A percentile compares a stretch with the other conserved stretches of the same genome.
Conservation (phyloP, 768 basidiomycete genomes). For the Tricholoma bakamatsutake region DNA sequence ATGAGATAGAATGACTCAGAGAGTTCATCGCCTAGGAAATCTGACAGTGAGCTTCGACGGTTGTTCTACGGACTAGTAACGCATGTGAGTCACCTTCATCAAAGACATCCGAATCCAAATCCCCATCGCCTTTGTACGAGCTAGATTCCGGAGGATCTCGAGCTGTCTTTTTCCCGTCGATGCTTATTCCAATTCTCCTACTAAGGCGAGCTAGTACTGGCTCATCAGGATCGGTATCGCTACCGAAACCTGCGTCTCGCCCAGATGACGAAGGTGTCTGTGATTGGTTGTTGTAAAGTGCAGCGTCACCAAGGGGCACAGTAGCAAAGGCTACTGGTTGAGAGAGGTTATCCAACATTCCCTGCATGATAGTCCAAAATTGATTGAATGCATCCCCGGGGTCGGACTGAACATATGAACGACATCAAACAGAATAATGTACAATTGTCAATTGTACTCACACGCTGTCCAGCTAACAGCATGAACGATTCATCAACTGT, state of each 20-base stretch:
- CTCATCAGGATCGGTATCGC: slow-evolving; percentile 67
- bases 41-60: not conserved
- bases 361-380: slow-evolving; percentile 87
- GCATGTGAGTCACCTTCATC: slow-evolving; percentile 52
- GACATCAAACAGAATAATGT: slow-evolving; percentile 5
- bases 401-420: slow-evolving; percentile 47
- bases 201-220: slow-evolving; percentile 54
- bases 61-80: not conserved
- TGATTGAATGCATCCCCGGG: slow-evolving; percentile 84
- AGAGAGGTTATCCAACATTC: slow-evolving; percentile 80
- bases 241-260: slow-evolving; percentile 50
- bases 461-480: slow-evolving; percentile 73
- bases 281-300: slow-evolving; percentile 19
- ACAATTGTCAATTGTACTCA: slow-evolving; percentile 28
- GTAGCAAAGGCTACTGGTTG: slow-evolving; percentile 83
- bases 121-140: slow-evolving; percentile 30
- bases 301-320: slow-evolving; percentile 55
- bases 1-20: slow-evolving; percentile 79
- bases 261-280: slow-evolving; percentile 24
- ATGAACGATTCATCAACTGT: slow-evolving; percentile 86
- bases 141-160: slow-evolving; percentile 10
- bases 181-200: slow-evolving; percentile 40
- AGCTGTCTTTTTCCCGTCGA: slow-evolving; percentile 21
- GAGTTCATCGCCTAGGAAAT: slow-evolving; percentile 51
- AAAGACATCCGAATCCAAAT: slow-evolving; percentile 57